phyloP scores from a whole-genome alignment of 306 rosid genomes.

The Sicyos edulis region DNA sequence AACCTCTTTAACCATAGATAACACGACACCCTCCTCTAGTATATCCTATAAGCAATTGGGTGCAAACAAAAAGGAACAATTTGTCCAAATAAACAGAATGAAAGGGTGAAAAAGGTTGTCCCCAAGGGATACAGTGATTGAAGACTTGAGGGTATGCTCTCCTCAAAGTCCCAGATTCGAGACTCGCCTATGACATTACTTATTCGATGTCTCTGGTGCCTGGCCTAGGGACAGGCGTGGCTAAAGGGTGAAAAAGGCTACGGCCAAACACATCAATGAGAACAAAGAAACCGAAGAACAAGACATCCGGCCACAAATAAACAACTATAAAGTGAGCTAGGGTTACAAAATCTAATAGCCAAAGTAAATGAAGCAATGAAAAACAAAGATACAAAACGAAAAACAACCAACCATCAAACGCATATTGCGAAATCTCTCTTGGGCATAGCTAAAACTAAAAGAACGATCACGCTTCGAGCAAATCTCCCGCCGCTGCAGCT shows the following conservation, averaged over 20 bases:
- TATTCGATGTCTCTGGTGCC: too few species aligned
- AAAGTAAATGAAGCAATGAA: constrained; percentile 5
- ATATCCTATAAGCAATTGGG: background rate
- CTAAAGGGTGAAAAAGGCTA: too few species aligned
- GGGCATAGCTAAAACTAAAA: constrained; percentile 61
- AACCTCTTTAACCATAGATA: too few species aligned
- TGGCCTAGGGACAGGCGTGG: too few species aligned
- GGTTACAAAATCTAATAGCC: background rate
- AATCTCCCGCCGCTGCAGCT: constrained; percentile 78
- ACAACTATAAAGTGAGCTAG: background rate
- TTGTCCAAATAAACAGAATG: background rate
- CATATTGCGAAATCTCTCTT: constrained; percentile 73
- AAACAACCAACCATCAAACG: constrained; percentile 48
- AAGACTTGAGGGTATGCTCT: too few species aligned
- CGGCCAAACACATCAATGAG: background rate
- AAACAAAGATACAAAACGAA: background rate
- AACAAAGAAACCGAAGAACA: too few species aligned
- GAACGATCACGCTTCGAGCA: constrained; percentile 67
- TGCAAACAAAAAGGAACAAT: background rate
- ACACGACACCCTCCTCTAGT: background rate
- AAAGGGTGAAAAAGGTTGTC: too few species aligned
- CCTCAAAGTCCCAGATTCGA: too few species aligned
- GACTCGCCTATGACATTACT: too few species aligned
- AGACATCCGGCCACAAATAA: background rate
- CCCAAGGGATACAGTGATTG: too few species aligned